Conservation (phyloP, 805 yeast genomes). For the Diddensiella transvaalensis region DNA sequence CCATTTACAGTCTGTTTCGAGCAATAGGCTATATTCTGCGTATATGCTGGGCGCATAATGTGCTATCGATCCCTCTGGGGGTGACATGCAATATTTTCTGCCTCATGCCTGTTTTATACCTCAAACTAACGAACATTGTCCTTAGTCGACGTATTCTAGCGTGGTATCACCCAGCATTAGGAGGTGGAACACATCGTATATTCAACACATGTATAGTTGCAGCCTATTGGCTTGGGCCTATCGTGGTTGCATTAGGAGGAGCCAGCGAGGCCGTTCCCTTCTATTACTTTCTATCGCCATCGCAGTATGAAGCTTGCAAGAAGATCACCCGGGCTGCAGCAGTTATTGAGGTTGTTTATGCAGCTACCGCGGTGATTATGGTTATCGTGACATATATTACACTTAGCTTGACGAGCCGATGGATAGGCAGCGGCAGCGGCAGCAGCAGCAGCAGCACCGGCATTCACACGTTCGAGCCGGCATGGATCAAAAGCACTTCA, state of each 20-base stretch:
- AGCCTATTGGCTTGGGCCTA: conserved; percentile 51
- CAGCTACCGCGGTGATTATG: conserved; percentile 49
- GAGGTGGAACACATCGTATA: conserved; percentile 42
- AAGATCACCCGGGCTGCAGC: conserved; percentile 53
- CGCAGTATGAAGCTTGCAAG: conserved; percentile 38
- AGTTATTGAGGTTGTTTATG: conserved; percentile 46
- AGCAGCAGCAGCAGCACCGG: not conserved
- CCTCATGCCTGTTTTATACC: conserved; percentile 52
- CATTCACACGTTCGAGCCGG: conserved; percentile 51
- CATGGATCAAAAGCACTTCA: conserved; percentile 69
- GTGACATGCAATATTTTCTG: conserved; percentile 54
- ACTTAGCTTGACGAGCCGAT: conserved; percentile 38
- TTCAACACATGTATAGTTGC: conserved; percentile 51
- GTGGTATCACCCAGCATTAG: conserved; percentile 73
- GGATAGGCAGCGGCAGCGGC: conserved; percentile 1
- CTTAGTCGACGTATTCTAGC: conserved; percentile 71
- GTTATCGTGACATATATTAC: conserved; percentile 49
- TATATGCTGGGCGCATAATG: conserved; percentile 55
- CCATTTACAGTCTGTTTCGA: conserved; percentile 50
- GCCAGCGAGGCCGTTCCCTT: conserved; percentile 51
- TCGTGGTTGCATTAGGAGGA: conserved; percentile 59
- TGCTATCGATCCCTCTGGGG: conserved; percentile 47
- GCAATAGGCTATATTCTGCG: conserved; percentile 58
- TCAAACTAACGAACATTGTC: conserved; percentile 58
- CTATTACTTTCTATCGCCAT: conserved; percentile 39